Evolutionary conservation across 495 filamentous ascomycete genomes (phyloP), one percentile per base, ranked within the genome.

Genomic region (Evernia prunastri): DNA sequence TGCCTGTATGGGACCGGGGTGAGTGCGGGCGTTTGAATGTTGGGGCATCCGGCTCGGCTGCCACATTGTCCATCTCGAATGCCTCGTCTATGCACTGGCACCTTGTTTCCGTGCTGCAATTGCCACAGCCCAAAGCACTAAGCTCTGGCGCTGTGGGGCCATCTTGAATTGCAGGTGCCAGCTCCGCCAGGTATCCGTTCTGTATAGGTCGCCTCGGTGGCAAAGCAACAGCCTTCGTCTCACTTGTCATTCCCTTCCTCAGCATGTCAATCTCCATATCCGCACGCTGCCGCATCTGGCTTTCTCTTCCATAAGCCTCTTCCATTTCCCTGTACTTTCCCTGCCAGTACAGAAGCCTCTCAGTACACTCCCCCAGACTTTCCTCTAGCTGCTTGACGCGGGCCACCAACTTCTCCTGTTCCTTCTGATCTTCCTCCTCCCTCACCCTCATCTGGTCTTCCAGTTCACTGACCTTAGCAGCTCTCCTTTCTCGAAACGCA

Each of bases 401-500:
- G 33, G 75, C 77, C 53, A 74, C 73, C 53, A 84, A 72, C 11
- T 74, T 72, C 8, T 74, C 68, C 36, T 78, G 69, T 53, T 79
- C 77, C 23, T 71, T 70, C n/a, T 78, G 76, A 61, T 83, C 75
- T 18, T 80, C 78, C 56, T 81, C 76, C 65, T 85, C 81, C 47
- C 81, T 79, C 47, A 88, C 81, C 54, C 89, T 89, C 31, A 94
- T 81, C 71, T 90, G 85, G 65, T 95, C 89, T 72, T 95, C 91
- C 29, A 95, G 79, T 73, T 95, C 91, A 51, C 88, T 89, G 6
- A 95, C 91, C 29, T 88, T 87, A 17, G 89, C 89, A 3, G 90
- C 91, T 63, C 91, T 79, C 40, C 91, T 79, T 73, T 97, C 92
- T n/a, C 92, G 82, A 71, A 96, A 96, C 4, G 89, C 90, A 64